These are phyloP conservation scores for Biscogniauxia marginata DNA, from an alignment of 2,329 filamentous ascomycete species.

Conservation along the genomic window DNA sequence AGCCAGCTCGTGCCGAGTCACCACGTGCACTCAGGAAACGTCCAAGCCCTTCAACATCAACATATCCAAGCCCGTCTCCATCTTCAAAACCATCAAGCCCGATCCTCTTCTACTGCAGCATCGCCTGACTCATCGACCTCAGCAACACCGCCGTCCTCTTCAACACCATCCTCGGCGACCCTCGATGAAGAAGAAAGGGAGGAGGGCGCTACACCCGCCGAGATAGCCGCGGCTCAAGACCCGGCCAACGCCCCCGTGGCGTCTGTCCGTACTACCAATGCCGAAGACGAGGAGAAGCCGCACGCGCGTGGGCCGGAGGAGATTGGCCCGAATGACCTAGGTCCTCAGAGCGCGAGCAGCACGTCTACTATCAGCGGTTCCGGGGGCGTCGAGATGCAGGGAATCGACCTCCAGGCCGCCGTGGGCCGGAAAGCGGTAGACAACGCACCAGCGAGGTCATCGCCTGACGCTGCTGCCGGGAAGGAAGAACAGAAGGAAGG, in stretches of 20 bases:
- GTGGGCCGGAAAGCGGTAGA: conserved; percentile 50
- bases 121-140: conserved; percentile 18
- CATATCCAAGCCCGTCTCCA: conserved; percentile 21
- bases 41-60: conserved; percentile 20
- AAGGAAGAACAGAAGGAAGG: conserved; percentile 6
- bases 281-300: conserved; percentile 63
- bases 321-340: conserved; percentile 84
- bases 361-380: conserved; percentile 39
- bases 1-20: conserved; percentile 54
- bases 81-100: conserved; percentile 7
- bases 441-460: conserved; percentile 13
- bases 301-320: conserved; percentile 82
- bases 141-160: conserved; percentile 10
- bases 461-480: conserved; percentile 9
- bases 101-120: neutral
- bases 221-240: conserved; percentile 18
- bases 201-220: neutral
- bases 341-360: conserved; percentile 57
- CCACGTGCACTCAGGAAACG: conserved; percentile 23
- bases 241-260: conserved; percentile 32
- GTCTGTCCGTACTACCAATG: conserved; percentile 35
- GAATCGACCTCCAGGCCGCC: conserved; percentile 60
- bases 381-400: conserved; percentile 47
- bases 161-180: conserved; percentile 18
- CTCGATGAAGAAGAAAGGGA: conserved; percentile 18